Conservation (phyloP, 2,329 filamentous ascomycete genomes). For the Thermoascus crustaceus region DNA sequence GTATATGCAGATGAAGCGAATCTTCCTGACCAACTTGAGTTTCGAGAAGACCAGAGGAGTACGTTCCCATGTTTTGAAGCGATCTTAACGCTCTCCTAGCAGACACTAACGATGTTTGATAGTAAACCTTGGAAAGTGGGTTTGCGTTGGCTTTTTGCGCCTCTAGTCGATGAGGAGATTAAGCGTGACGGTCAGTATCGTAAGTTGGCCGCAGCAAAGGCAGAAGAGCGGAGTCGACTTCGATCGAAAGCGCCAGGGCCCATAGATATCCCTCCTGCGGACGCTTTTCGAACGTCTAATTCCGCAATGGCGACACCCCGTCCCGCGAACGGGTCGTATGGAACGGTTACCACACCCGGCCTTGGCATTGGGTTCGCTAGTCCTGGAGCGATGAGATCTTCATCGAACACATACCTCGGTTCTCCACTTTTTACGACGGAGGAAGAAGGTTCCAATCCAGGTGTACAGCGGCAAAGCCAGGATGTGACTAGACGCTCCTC, state of each 20-base stretch:
- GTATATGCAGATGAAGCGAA: constrained; percentile 89
- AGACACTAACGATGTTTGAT: constrained; percentile 1
- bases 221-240: constrained; percentile 44
- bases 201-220: constrained; percentile 55
- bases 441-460: constrained; percentile 24
- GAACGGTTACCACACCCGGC: constrained; percentile 62
- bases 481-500: constrained; percentile 43
- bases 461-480: constrained; percentile 46
- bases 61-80: constrained; percentile 38
- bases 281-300: constrained; percentile 1
- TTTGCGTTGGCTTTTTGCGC: constrained; percentile 87
- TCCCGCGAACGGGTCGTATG: constrained; percentile 52
- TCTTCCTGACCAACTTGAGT: constrained; percentile 65
- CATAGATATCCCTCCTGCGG: constrained; percentile 8
- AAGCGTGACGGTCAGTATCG: constrained; percentile 68
- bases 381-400: constrained; percentile 41
- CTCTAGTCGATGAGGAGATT: constrained; percentile 84
- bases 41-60: constrained; percentile 91
- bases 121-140: constrained; percentile 97
- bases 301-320: constrained; percentile 45
- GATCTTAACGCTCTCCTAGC: background rate
- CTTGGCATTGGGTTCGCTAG: constrained; percentile 71
- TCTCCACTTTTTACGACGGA: constrained; percentile 21
- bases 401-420: constrained; percentile 24
- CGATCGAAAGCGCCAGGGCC: constrained; percentile 7